These are phyloP conservation scores for Solanum gandarillasii DNA, from an alignment of 257 asterid species.

Conservation along the genomic window DNA sequence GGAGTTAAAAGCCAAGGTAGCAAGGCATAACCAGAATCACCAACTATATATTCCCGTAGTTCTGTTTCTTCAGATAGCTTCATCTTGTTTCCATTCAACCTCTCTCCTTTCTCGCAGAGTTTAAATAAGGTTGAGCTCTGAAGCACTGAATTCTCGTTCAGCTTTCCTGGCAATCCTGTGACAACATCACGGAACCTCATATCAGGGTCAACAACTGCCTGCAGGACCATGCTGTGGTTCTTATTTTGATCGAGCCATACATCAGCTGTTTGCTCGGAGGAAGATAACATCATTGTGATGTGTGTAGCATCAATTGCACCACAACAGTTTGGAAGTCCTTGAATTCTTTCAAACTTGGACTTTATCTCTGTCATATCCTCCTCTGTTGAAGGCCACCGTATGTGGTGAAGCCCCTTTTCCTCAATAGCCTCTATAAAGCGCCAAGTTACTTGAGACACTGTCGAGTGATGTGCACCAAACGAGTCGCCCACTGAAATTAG, in stretches of 20 bases:
- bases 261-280: constrained; percentile 51
- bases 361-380: constrained; percentile 29
- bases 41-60: constrained; percentile 52
- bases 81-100: constrained; percentile 28
- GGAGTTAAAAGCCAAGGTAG: constrained; percentile 87
- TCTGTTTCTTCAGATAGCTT: constrained; percentile 22
- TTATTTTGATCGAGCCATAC: constrained; percentile 45
- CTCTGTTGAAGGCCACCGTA: constrained; percentile 66
- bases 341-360: constrained; percentile 42
- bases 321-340: constrained; percentile 81
- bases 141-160: constrained; percentile 47
- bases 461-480: constrained; percentile 64
- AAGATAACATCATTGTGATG: constrained; percentile 49
- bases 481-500: constrained; percentile 63
- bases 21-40: constrained; percentile 55
- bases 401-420: constrained; percentile 45
- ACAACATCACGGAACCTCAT: constrained; percentile 54
- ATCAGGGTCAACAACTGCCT: constrained; percentile 61
- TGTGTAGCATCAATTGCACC: constrained; percentile 78
- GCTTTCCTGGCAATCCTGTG: constrained; percentile 81
- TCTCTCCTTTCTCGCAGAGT: constrained; percentile 46
- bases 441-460: constrained; percentile 90
- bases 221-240: constrained; percentile 76
- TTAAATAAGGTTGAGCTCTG: constrained; percentile 42
- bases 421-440: constrained; percentile 84